Base-by-base conservation (phyloP, 139 green algal genomes). In the Pleodorina starrii region DNA sequence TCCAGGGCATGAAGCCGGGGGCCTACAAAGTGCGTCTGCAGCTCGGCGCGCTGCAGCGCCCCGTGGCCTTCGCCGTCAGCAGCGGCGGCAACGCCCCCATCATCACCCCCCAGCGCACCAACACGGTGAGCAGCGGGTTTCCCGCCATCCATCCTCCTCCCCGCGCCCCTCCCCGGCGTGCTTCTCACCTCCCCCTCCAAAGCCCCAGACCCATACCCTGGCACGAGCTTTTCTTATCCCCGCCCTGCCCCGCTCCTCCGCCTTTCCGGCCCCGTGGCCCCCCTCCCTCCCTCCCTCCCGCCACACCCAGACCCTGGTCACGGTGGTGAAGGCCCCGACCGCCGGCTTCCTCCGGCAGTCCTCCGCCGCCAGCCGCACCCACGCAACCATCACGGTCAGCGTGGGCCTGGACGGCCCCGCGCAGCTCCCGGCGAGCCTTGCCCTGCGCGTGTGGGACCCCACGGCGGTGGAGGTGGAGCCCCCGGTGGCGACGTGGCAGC, bases 401-500 rank as follows among this genome's bases (percentile, higher is more conserved):
- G 83, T 40, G 32, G 32, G 35, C 1, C 46, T 88, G 32, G 46
- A 40, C 1, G 60, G 32, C 2, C 44, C 83, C 44, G 4, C 46
- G 35, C 44, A 40, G 46, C 68, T 88, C 14, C 83, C 83, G 2
- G n/a, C 83, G 1, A 32, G 16, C 21, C 2, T 88, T 32, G 48
- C 10, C 35, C 83, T 88, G 48, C 83, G 68, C 1, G 42, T 88
- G 9, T 79, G 42, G 7, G 83, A 88, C 46, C n/a, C 83, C 9
- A 1, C 19, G 12, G 83, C 83, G 1, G 83, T 71, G 23, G 48
- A 38, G 10, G 83, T 88, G 46, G 5, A 2, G 29, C 68, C 83
- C 21, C 9, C 46, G 35, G 23, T 27, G 32, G 21, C 81, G 46
- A 54, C 66, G 21, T 88, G 83, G 83, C 66, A 71, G 0, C 44